phyloP scores from a whole-genome alignment of 371 early-diverging fungal genomes.

The Smittium mucronatum region DNA sequence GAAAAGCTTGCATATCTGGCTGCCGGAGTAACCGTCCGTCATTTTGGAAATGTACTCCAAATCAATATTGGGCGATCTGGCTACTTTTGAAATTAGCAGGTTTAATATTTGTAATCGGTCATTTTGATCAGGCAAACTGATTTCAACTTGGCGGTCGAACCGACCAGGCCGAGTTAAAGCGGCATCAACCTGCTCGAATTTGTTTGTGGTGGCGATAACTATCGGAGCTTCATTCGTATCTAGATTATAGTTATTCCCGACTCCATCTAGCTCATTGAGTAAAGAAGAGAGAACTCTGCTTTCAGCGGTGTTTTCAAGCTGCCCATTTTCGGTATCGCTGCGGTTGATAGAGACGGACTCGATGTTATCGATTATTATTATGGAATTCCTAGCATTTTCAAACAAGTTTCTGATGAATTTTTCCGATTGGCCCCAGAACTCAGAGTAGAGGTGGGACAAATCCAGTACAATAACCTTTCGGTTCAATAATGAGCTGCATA shows the following conservation, averaged over 20 bases:
- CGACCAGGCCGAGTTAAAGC: slow-evolving; percentile 99
- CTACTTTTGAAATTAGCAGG: slow-evolving; percentile 99
- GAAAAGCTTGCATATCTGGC: too few relatives aligned
- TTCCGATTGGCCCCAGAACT: slow-evolving; percentile 73
- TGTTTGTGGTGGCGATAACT: slow-evolving; percentile 97
- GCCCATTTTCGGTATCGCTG: slow-evolving; percentile 59
- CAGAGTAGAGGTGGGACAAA: slow-evolving; percentile 97
- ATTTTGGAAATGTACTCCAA: slow-evolving; percentile 84
- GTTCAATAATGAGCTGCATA: slow-evolving; percentile 69
- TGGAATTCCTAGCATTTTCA: slow-evolving; percentile 97
- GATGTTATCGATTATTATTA: slow-evolving; percentile 97
- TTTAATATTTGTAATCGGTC: slow-evolving; percentile 97
- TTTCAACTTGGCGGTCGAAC: slow-evolving; percentile 99
- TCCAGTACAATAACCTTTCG: slow-evolving; percentile 37
- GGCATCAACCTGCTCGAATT: slow-evolving; percentile 98
- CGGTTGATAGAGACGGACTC: slow-evolving; percentile 74
- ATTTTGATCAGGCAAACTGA: slow-evolving; percentile 98
- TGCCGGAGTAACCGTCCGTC: not conserved
- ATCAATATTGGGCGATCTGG: slow-evolving; percentile 94
- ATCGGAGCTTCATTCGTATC: slow-evolving; percentile 29
- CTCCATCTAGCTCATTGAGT: slow-evolving; percentile 99
- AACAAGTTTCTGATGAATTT: slow-evolving; percentile 87
- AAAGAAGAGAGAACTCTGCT: slow-evolving; percentile 88
- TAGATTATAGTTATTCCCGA: slow-evolving; percentile 93
- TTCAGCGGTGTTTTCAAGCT: not conserved